Base-by-base conservation (phyloP, 176 grass and related monocot genomes). In the Calamus simplicifolius region DNA sequence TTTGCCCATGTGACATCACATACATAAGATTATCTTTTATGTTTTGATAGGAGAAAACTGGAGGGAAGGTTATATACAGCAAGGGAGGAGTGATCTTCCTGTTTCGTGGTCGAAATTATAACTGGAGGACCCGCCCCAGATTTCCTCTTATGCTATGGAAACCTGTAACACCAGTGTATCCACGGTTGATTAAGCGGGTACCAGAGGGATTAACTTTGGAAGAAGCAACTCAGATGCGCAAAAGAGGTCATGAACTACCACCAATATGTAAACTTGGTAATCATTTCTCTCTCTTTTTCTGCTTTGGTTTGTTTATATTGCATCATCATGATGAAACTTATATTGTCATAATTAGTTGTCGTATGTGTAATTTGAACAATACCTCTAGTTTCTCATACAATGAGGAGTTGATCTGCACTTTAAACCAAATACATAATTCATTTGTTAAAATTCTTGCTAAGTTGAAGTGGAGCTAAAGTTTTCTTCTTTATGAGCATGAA, bases 141-240 rank as follows among this genome's bases (percentile, higher is more conserved):
- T 96, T 71, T 70, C 91, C 91, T 2, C 91, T 96, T 79, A 96
- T 96, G 91, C 83, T 96, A 19, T 96, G 91, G 91, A 80, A 72
- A 72, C 91, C 91, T 4, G 57, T 78, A 23, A 73, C 83, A 52
- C 83, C 91, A 28, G 80, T 96, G 25, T 96, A 96, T 77, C 91
- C 91, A 52, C 80, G 71, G 16, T 77, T 96, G 73, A 71, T 96
- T 12, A 80, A 82, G 49, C 76, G 57, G 49, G 77, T 74, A 23
- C 91, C 91, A n/a, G 83, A 85, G 64, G 86, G 91, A 25, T 71
- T 87, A 79, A 90, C 86, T 76, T 68, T 69, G 29, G 80, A 96
- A 35, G 80, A 96, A 65, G 80, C 83, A 63, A 54, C 57, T 71
- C 64, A 79, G 48, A 81, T 96, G 72, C 77, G 77, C 19, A 79